Evolutionary conservation across 768 basidiomycete species (phyloP), one percentile per base, ranked within the genome.

Genomic region (Agaricus subrufescens): DNA sequence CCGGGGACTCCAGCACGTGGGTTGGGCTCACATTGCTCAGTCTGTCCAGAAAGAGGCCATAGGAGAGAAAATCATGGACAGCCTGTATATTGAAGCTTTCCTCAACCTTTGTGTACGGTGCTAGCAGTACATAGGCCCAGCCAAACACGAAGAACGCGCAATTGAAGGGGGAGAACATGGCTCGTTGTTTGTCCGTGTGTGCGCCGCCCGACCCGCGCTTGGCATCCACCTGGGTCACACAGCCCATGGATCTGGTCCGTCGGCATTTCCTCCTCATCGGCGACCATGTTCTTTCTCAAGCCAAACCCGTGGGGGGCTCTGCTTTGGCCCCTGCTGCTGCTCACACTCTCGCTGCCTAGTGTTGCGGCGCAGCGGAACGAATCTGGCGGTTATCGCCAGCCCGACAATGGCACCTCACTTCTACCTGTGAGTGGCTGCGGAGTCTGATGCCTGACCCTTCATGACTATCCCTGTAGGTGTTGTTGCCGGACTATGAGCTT

Each of bases 11-110:
- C 52, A 23, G 10, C 11, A 46, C 30, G 61, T 27, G 44, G 46
- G 52, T 25, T 14, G 54, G 55, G 66, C 83, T 67, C 67, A 89
- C 84, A 43, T 82, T 78, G 39, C 60, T 65, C 27, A 91, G 67
- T 34, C 62, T 68, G 3, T 66, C 63, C 2, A 70, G 65, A 0
- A 65, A 46, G 15, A 84, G 66, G 2, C 94, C 94, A 63, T 93
- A 86, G 72, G 87, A 80, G 29, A 98, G 73, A 26, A 92, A 75
- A 69, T 99, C 97, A 65, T 97, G 92, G 0, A 79, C 80, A 0
- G 92, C 94, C 66, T 98, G 97, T 8, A 98, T 79, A 61, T 89
- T 94, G 77, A 98, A 98, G 65, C 89, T 91, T 72, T 99, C 97
- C 69, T 99, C 97, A 27, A 99, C 97, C 73, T 99, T 99, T 3